Conservation (phyloP, 441 rosid species). For the Adansonia madagascariensis region DNA sequence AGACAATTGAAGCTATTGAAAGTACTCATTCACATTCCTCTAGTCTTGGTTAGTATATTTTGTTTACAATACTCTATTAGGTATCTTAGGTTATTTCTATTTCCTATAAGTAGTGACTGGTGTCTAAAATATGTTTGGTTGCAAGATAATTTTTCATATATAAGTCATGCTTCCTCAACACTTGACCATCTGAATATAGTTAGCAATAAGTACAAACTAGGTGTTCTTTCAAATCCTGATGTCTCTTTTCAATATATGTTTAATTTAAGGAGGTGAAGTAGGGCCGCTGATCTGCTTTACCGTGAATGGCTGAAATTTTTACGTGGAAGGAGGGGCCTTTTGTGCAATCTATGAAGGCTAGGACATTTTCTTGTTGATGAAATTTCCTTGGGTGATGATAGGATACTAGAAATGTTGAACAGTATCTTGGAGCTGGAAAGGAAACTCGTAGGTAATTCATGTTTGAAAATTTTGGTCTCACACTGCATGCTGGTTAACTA, state of each 20-base stretch:
- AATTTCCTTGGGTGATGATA: slow-evolving; percentile 99
- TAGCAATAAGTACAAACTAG: slow-evolving; percentile 49
- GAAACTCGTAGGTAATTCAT: slow-evolving; percentile 63
- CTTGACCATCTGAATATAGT: slow-evolving; percentile 52
- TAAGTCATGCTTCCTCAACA: too few species aligned
- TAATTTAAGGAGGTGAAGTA: slow-evolving; percentile 53
- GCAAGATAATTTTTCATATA: too few species aligned
- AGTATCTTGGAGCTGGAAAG: slow-evolving; percentile 96
- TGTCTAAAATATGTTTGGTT: slow-evolving; percentile 21
- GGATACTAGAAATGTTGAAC: slow-evolving; percentile 91
- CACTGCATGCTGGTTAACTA: too few species aligned
- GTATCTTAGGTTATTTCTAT: slow-evolving; percentile 24
- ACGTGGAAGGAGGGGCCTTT: slow-evolving; percentile 99
- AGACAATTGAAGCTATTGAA: slow-evolving; percentile 61
- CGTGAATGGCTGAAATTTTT: slow-evolving; percentile 84
- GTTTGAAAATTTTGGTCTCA: slow-evolving; percentile 8
- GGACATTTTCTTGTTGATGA: slow-evolving; percentile 96
- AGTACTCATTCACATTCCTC: slow-evolving; percentile 45
- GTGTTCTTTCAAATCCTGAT: slow-evolving; percentile 41
- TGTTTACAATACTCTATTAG: slow-evolving; percentile 16
- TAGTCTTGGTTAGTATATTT: slow-evolving; percentile 51
- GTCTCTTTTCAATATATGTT: slow-evolving; percentile 54
- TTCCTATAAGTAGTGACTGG: background rate
- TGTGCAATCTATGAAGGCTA: slow-evolving; percentile 89
- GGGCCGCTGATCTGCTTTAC: slow-evolving; percentile 58